phyloP scores from a whole-genome alignment of 1,139 yeast species.

The Debaryomyces fabryi region DNA sequence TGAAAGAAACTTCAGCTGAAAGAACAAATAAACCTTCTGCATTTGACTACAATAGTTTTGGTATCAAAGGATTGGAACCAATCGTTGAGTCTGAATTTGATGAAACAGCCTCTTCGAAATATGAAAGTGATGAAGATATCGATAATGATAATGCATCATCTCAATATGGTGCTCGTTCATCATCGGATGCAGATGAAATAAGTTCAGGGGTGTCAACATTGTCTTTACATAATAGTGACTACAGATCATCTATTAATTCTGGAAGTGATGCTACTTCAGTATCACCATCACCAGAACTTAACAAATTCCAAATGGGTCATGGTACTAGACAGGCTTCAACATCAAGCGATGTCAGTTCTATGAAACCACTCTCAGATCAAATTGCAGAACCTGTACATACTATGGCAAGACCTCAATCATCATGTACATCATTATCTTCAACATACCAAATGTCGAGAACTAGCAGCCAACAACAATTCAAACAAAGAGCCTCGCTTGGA shows the following conservation, averaged over 20 bases:
- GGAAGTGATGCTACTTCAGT: slow-evolving; percentile 19
- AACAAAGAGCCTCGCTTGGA: slow-evolving; percentile 37
- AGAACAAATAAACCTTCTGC: slow-evolving; percentile 12
- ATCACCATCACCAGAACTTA: slow-evolving; percentile 19
- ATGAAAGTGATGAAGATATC: slow-evolving; percentile 31
- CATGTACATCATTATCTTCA: slow-evolving; percentile 17
- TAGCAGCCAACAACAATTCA: slow-evolving; percentile 13
- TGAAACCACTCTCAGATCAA: slow-evolving; percentile 16
- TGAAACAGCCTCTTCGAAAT: slow-evolving; percentile 39
- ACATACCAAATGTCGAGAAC: slow-evolving; percentile 16
- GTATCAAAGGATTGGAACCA: slow-evolving; percentile 43
- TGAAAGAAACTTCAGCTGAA: not conserved
- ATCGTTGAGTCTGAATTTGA: slow-evolving; percentile 39
- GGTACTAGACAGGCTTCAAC: slow-evolving; percentile 14
- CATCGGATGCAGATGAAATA: slow-evolving; percentile 27
- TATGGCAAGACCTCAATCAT: slow-evolving; percentile 12
- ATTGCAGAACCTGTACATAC: not conserved
- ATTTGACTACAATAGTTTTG: slow-evolving; percentile 35
- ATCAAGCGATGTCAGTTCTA: slow-evolving; percentile 20
- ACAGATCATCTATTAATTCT: slow-evolving; percentile 30
- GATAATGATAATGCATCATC: slow-evolving; percentile 24
- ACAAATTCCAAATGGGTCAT: slow-evolving; percentile 12
- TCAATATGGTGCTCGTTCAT: slow-evolving; percentile 5
- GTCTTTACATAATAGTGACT: slow-evolving; percentile 46
- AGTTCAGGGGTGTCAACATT: slow-evolving; percentile 42